Base-by-base conservation (phyloP, 768 basidiomycete species). In the Mycena kentingensis region DNA sequence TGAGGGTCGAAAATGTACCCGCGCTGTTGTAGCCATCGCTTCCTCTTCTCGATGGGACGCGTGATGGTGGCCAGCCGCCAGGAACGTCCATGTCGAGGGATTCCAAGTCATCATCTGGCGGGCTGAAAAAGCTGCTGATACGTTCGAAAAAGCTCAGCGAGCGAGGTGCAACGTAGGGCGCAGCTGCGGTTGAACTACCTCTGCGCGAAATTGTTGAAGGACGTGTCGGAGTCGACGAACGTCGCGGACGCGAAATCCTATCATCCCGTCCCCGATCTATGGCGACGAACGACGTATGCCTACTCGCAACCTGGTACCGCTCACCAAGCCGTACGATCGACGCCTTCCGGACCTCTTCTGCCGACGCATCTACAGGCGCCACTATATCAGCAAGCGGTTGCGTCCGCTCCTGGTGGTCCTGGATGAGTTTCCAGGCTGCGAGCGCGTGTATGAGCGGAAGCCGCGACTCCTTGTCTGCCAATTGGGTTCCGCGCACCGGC, bases 231-330 rank as follows among this genome's bases (percentile, higher is more conserved):
- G 37, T 38, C 6, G 37, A 19, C 37, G 39, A 2, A 46, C 41
- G n/a, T 32, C 37, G 15, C 44, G 44, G 25, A 2, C 37, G 4
- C 44, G 42, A 24, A 34, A 27, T 13, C 32, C 42, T 8, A 44
- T 38, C 48, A 43, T 66, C 69, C 3, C 48, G 60, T n/a, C 67
- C 71, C 31, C 53, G 61, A 49, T 81, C 77, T 2, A 81, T 68
- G 1, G 80, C 83, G 37, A 86, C 68, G 58, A 85, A 86, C 2
- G 81, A 81, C 0, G 84, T 86, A 52, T 77, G 64, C 34, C 61
- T 60, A 62, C 78, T 84, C 1, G 72, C 75, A 36, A 86, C 71
- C 50, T 78, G 76, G 54, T 84, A 84, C 26, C 64, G 65, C 52
- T 73, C 65, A 5, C 81, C 83, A 2, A 85, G 70, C 31, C 73